A percentile compares a stretch with the other conserved stretches of the same genome.
Evolutionary conservation across 2,329 filamentous ascomycete species (phyloP).

Genomic region (Mycosphaerella sp.): DNA sequence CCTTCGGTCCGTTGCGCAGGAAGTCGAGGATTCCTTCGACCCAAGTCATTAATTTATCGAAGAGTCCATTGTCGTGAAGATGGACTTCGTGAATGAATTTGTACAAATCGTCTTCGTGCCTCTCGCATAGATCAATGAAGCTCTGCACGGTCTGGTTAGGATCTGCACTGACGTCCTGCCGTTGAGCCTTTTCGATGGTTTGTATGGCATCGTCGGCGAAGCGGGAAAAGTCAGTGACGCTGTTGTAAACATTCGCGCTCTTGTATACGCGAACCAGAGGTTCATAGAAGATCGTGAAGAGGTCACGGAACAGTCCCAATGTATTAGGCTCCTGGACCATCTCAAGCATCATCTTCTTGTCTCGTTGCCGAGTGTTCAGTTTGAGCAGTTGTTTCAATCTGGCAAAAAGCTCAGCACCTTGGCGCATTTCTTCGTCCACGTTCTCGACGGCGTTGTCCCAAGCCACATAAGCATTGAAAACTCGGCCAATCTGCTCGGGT

Average conservation of each 20-base stretch:
- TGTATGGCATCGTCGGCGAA: conserved; percentile 91
- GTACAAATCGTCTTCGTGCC: conserved; percentile 96
- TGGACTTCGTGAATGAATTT: conserved; percentile 99
- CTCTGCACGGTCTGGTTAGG: conserved; percentile 97
- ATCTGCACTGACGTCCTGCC: conserved; percentile 81
- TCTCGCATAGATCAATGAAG: conserved; percentile 92
- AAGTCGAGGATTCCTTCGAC: conserved; percentile 94
- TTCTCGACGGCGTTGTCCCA: conserved; percentile 95
- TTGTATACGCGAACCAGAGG: conserved; percentile 96
- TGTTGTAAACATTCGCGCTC: conserved; percentile 95
- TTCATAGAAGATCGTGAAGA: conserved; percentile 99
- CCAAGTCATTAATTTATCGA: conserved; percentile 95
- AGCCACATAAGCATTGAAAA: conserved; percentile 92
- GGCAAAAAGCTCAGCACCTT: conserved; percentile 87
- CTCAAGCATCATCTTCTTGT: conserved; percentile 95
- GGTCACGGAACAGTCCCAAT: conserved; percentile 86
- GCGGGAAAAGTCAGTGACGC: conserved; percentile 88
- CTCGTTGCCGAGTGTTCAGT: conserved; percentile 79
- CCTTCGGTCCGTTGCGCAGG: conserved; percentile 71
- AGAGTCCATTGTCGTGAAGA: conserved; percentile 91
- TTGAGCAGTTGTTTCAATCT: conserved; percentile 93
- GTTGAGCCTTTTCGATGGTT: conserved; percentile 62
- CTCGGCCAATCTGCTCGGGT: conserved; percentile 67
- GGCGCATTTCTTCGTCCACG: conserved; percentile 77
- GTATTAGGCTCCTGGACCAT: conserved; percentile 97